These are phyloP conservation scores for Eucalyptus melliodora DNA, from an alignment of 345 rosid species.

Conservation along the genomic window DNA sequence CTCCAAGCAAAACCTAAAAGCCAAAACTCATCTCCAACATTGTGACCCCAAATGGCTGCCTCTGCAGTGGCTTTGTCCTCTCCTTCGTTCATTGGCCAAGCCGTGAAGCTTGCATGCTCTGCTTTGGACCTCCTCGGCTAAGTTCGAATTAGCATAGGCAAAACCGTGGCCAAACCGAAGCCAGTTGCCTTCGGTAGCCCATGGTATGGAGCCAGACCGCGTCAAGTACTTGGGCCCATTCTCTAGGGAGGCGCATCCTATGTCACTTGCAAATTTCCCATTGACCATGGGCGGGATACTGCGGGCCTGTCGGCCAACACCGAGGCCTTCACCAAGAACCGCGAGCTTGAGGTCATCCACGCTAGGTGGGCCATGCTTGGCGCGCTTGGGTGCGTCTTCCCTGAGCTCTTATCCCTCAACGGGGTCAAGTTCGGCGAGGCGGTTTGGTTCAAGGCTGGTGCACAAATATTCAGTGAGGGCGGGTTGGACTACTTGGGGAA, in stretches of 20 bases:
- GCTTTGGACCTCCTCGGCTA: background rate
- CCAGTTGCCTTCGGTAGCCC: background rate
- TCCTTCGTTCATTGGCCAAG: background rate
- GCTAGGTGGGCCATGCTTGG: background rate
- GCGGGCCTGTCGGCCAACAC: background rate
- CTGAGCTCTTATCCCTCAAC: background rate
- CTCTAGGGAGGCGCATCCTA: background rate
- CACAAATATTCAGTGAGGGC: background rate
- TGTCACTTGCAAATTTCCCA: background rate
- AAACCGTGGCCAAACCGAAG: background rate
- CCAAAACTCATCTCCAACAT: background rate
- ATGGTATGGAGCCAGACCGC: background rate
- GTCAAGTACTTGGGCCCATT: background rate
- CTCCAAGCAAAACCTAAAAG: background rate
- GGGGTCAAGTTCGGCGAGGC: background rate
- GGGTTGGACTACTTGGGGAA: background rate
- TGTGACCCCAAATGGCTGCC: background rate
- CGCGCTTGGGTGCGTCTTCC: background rate
- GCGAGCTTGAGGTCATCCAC: background rate
- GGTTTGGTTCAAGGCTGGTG: background rate
- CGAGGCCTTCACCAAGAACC: background rate
- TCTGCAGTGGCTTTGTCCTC: background rate
- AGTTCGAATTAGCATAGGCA: background rate
- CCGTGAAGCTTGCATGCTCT: background rate
- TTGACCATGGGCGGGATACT: background rate